Conservation (phyloP, 192 early-diverging fungal genomes). For the Umbelopsis vinacea region DNA sequence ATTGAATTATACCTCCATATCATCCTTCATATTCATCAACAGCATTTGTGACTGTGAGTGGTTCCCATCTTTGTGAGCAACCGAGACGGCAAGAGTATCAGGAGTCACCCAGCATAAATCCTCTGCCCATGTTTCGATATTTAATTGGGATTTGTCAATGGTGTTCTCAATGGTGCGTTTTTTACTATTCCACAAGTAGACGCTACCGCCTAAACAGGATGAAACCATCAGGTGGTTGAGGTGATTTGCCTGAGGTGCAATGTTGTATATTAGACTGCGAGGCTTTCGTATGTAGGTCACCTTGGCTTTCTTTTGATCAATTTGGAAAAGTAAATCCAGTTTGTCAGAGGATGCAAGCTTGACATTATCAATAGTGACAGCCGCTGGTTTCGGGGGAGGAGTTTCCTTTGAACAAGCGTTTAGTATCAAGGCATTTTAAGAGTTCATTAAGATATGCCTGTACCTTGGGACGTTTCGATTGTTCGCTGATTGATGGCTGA, state of each 20-base stretch:
- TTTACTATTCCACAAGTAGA: constrained; percentile 1
- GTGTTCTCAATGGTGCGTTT: not conserved
- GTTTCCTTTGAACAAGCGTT: not conserved
- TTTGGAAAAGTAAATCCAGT: constrained; percentile 4
- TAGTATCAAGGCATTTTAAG: no score
- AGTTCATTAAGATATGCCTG: not conserved
- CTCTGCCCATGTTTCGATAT: constrained; percentile 7
- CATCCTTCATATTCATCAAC: not conserved
- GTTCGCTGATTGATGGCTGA: not conserved
- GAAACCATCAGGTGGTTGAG: not conserved
- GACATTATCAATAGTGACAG: not conserved
- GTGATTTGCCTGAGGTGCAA: not conserved
- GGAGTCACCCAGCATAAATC: constrained; percentile 2
- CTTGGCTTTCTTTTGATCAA: constrained; percentile 9
- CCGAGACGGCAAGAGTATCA: not conserved
- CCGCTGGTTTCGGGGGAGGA: not conserved
- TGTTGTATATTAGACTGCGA: constrained; percentile 5
- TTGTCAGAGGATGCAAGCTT: not conserved
- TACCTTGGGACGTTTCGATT: not conserved
- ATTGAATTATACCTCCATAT: not conserved
- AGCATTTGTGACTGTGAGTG: not conserved
- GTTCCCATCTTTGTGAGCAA: not conserved
- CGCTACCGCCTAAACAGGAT: not conserved
- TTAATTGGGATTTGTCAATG: not conserved
- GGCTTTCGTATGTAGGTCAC: not conserved